phyloP scores from a whole-genome alignment of 345 rosid genomes.

The Acer campestre region DNA sequence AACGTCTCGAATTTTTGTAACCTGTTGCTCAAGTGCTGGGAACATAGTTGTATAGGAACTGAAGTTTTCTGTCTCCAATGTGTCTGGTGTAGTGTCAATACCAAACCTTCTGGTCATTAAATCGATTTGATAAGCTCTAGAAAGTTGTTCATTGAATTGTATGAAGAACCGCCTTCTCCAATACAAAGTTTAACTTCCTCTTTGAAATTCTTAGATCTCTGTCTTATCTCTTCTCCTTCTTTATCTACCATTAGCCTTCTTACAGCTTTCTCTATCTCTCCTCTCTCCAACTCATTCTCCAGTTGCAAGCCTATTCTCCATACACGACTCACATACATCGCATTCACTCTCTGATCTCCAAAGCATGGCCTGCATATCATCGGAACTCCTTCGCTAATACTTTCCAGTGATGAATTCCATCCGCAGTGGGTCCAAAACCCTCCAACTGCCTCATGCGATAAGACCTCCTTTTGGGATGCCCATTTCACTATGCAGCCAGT shows the following conservation, averaged over 20 bases:
- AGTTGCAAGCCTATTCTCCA: conserved; percentile 36
- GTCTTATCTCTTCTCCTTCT: conserved; percentile 32
- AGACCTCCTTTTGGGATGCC: conserved; percentile 44
- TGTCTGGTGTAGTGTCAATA: not conserved
- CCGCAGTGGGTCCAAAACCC: conserved; percentile 53
- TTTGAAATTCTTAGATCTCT: conserved; percentile 23
- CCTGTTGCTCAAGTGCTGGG: not conserved
- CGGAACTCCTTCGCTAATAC: conserved; percentile 45
- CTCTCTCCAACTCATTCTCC: conserved; percentile 30
- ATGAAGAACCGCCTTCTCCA: conserved; percentile 26
- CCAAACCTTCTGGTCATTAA: not conserved
- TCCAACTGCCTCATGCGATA: conserved; percentile 36
- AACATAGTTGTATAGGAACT: not conserved
- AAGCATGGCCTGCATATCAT: conserved; percentile 43
- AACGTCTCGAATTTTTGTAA: not conserved
- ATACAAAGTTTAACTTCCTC: conserved; percentile 12
- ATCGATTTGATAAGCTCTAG: conserved; percentile 7
- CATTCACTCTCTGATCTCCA: conserved; percentile 30
- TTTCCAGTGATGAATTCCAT: conserved; percentile 45
- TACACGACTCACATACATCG: conserved; percentile 26
- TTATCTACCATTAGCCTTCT: conserved; percentile 25
- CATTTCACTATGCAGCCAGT: conserved; percentile 36
- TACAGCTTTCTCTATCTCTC: conserved; percentile 17
- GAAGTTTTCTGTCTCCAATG: not conserved
- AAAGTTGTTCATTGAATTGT: conserved; percentile 15